Evolutionary conservation across 2,329 filamentous ascomycete genomes (phyloP).

Genomic region (Lachnellula hyalina): DNA sequence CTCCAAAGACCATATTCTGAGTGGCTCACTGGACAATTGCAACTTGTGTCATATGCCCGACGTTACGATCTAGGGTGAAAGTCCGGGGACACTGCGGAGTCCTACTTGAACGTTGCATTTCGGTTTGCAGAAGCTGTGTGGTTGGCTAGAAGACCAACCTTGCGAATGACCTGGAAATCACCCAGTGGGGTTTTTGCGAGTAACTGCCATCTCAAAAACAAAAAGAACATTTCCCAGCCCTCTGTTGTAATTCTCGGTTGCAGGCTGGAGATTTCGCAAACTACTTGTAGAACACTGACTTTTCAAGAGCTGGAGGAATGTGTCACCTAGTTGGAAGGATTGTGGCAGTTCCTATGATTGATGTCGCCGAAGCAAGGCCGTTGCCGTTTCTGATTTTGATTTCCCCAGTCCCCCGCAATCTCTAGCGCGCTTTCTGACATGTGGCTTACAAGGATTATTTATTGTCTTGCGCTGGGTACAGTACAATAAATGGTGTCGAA

Average conservation of each 20-base stretch:
- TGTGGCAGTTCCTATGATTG: background rate
- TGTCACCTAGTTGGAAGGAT: background rate
- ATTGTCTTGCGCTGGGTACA: no score
- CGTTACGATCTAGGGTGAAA: background rate
- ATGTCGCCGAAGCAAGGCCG: constrained; percentile 10
- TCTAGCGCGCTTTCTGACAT: background rate
- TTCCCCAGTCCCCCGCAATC: constrained; percentile 1
- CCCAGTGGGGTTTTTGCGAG: background rate
- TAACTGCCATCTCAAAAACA: background rate
- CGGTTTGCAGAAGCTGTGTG: constrained; percentile 2
- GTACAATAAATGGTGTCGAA: background rate
- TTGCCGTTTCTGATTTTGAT: background rate
- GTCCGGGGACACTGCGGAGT: constrained; percentile 2
- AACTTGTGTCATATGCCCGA: background rate
- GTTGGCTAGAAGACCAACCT: background rate
- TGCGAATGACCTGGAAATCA: background rate
- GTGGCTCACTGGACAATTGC: background rate
- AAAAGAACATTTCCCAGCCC: background rate
- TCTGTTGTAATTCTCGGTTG: background rate
- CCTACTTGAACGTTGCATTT: background rate
- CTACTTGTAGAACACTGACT: background rate
- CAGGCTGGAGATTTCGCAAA: background rate
- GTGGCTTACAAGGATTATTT: background rate
- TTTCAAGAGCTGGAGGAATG: background rate
- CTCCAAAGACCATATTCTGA: background rate